A percentile compares a stretch with the other conserved stretches of the same genome.
Evolutionary conservation across 1,284 basidiomycete species (phyloP).

Genomic region (Wolfiporia cocos): DNA sequence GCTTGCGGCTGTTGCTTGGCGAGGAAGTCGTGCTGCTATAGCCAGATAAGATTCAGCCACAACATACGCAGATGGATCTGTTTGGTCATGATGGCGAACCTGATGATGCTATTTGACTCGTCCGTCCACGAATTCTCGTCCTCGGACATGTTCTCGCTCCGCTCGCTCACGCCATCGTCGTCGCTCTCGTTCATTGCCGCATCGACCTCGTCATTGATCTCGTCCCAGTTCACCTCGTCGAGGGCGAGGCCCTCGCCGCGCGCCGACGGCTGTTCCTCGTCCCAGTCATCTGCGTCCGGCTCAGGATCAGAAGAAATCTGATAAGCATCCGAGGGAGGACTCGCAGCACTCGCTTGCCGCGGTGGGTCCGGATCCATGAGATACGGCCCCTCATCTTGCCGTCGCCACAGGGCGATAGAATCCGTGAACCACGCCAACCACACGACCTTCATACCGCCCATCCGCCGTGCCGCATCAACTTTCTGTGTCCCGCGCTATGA

Average conservation of each 20-base stretch:
- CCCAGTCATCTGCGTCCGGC: conserved; percentile 58
- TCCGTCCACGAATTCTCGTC: conserved; percentile 39
- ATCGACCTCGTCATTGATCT: conserved; percentile 83
- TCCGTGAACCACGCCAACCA: conserved; percentile 88
- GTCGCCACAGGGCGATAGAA: conserved; percentile 76
- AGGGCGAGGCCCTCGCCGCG: conserved; percentile 35
- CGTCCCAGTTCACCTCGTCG: conserved; percentile 66
- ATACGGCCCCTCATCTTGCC: conserved; percentile 69
- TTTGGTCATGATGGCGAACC: no score
- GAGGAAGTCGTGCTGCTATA: conserved; percentile 38
- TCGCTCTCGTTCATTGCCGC: conserved; percentile 80
- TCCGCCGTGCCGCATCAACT: conserved; percentile 72
- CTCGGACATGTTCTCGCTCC: conserved; percentile 38
- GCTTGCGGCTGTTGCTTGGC: conserved; percentile 52
- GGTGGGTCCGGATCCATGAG: conserved; percentile 43
- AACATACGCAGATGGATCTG: no score
- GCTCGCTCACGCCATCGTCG: conserved; percentile 38
- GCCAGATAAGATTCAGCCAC: no score
- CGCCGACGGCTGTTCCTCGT: conserved; percentile 30
- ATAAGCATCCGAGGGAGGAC: conserved; percentile 43
- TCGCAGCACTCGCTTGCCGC: conserved; percentile 27
- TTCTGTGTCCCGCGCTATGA: conserved; percentile 82
- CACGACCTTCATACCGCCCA: conserved; percentile 74
- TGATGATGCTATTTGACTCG: conserved; percentile 39
- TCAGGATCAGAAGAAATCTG: conserved; percentile 63